Evolutionary conservation across 2,329 filamentous ascomycete species (phyloP).

Genomic region (Nemania sp.): DNA sequence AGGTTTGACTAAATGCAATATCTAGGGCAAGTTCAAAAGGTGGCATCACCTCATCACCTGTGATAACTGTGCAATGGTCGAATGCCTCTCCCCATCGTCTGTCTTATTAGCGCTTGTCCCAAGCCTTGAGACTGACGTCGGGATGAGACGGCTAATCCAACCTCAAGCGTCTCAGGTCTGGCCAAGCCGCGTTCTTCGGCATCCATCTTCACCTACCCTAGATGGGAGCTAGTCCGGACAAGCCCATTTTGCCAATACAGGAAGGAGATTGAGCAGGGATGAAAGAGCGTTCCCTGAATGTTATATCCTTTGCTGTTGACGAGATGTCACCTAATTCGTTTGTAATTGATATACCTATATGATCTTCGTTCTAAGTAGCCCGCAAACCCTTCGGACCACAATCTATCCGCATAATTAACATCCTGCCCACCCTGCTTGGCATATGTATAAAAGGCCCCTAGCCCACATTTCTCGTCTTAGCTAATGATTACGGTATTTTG

Average conservation of each 20-base stretch:
- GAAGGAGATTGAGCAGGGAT: constrained; percentile 12
- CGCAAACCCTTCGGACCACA: constrained; percentile 10
- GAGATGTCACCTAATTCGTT: background rate
- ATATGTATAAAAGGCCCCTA: constrained; percentile 10
- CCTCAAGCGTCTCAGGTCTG: constrained; percentile 36
- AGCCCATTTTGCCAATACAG: constrained; percentile 3
- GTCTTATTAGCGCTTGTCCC: constrained; percentile 27
- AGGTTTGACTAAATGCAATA: too few species aligned
- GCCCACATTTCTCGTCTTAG: constrained; percentile 4
- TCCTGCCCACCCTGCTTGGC: constrained; percentile 1
- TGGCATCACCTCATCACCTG: background rate
- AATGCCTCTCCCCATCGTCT: too few species aligned
- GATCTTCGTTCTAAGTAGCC: constrained; percentile 13
- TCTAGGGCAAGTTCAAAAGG: too few species aligned
- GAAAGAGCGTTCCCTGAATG: background rate
- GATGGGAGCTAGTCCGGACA: background rate
- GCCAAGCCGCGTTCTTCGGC: constrained; percentile 33
- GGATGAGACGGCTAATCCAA: constrained; percentile 41
- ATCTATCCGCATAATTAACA: background rate
- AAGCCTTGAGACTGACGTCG: constrained; percentile 34
- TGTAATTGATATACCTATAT: background rate
- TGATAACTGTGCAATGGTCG: background rate
- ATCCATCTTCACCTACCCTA: constrained; percentile 16
- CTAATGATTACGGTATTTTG: too few species aligned
- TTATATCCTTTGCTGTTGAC: background rate